A percentile compares a stretch with the other conserved stretches of the same genome.
Evolutionary conservation across 495 filamentous ascomycete species (phyloP).

Genomic region (Tuber borchii): DNA sequence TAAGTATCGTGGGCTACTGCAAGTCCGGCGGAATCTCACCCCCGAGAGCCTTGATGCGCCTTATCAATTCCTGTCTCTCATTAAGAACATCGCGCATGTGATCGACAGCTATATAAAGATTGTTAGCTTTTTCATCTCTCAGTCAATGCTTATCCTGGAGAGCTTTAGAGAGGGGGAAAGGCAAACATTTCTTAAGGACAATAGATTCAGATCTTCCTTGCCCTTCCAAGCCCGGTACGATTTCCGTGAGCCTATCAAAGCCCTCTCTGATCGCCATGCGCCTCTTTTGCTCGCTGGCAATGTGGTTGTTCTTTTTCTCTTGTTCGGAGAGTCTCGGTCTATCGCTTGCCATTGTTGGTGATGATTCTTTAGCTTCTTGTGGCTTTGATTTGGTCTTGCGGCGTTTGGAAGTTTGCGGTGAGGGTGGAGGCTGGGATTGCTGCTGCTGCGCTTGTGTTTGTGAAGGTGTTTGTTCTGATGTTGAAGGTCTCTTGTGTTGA

Average conservation of each 20-base stretch:
- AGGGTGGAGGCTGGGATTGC: not conserved
- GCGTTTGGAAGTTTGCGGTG: conserved; percentile 8
- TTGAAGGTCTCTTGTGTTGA: conserved; percentile 8
- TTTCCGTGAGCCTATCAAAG: conserved; percentile 75
- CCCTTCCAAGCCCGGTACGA: conserved; percentile 76
- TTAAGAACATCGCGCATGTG: conserved; percentile 62
- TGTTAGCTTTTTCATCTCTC: conserved; percentile 12
- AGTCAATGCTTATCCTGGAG: not conserved
- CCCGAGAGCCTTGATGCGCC: conserved; percentile 56
- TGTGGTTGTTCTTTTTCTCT: conserved; percentile 88
- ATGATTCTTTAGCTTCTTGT: conserved; percentile 17
- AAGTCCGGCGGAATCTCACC: conserved; percentile 47
- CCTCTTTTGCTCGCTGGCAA: conserved; percentile 82
- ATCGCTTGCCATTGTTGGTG: conserved; percentile 28
- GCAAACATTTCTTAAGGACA: conserved; percentile 58
- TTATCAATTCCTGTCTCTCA: conserved; percentile 57
- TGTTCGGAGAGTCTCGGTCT: conserved; percentile 69
- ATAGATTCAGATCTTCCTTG: conserved; percentile 79
- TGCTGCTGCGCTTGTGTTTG: conserved; percentile 8
- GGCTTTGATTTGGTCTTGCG: conserved; percentile 23
- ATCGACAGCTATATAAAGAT: conserved; percentile 52
- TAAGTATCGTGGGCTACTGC: conserved; percentile 13
- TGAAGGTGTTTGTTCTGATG: conserved; percentile 8
- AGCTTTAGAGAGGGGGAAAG: not conserved
- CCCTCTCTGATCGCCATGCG: conserved; percentile 76